Evolutionary conservation across 2,329 filamentous ascomycete species (phyloP).

Genomic region (Trichoderma koningiopsis): DNA sequence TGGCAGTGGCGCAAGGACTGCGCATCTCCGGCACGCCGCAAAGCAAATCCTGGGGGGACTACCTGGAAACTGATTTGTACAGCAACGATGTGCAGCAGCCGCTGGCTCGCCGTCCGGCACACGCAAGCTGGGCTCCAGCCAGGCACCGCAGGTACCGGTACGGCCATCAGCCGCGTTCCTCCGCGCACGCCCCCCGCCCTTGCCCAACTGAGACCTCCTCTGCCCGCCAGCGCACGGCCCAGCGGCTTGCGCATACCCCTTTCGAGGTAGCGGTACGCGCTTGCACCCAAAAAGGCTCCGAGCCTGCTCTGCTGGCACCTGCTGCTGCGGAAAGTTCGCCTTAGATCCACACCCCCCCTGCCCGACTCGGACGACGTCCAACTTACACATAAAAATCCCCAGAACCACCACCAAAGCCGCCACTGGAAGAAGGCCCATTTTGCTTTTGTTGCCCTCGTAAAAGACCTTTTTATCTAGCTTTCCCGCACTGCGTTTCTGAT

Average conservation of each 20-base stretch:
- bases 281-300: constrained; percentile 7
- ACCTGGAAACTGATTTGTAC: background rate
- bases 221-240: background rate
- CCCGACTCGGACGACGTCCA: constrained; percentile 18
- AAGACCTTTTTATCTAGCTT: constrained; percentile 3
- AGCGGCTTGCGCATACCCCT: background rate
- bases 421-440: constrained; percentile 2
- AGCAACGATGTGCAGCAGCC: background rate
- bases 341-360: constrained; percentile 22
- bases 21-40: constrained; percentile 16
- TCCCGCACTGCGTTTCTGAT: background rate
- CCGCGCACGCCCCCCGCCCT: background rate
- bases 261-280: background rate
- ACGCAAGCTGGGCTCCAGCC: background rate
- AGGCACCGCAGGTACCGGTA: background rate
- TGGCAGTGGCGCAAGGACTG: constrained; percentile 2
- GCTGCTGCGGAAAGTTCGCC: constrained; percentile 11
- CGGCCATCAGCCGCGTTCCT: background rate
- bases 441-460: background rate
- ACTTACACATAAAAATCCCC: constrained; percentile 26
- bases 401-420: constrained; percentile 24
- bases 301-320: background rate
- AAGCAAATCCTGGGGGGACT: background rate
- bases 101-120: background rate
- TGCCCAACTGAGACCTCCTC: background rate